Conservation (phyloP, 1,139 yeast species). For the Taphrina communis region DNA sequence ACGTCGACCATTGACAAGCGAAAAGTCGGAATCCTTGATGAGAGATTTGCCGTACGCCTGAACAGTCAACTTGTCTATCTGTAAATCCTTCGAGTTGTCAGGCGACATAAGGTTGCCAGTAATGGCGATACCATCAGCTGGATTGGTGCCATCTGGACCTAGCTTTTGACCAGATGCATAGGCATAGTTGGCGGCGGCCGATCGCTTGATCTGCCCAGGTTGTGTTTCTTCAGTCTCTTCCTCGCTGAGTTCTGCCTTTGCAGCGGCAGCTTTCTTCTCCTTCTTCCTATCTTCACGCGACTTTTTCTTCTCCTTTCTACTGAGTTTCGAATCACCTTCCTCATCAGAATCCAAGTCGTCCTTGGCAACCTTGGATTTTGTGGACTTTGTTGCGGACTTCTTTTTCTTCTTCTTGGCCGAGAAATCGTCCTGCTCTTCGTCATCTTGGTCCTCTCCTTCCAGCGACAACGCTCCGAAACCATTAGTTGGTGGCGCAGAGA, state of each 20-base stretch:
- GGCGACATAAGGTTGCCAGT: slow-evolving; percentile 44
- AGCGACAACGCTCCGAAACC: slow-evolving; percentile 19
- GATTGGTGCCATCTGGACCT: slow-evolving; percentile 41
- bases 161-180: slow-evolving; percentile 43
- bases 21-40: slow-evolving; percentile 86
- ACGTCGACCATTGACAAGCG: slow-evolving; percentile 95
- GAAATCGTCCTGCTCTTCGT: slow-evolving; percentile 24
- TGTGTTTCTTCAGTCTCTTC: slow-evolving; percentile 28
- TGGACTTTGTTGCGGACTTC: slow-evolving; percentile 1
- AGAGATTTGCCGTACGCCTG: slow-evolving; percentile 75
- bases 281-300: slow-evolving; percentile 31
- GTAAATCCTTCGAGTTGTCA: slow-evolving; percentile 43
- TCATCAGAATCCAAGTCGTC: slow-evolving; percentile 31
- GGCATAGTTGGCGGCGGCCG: slow-evolving; percentile 38
- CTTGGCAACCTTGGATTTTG: slow-evolving; percentile 9
- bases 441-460: slow-evolving; percentile 9
- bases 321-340: slow-evolving; percentile 18
- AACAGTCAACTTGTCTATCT: slow-evolving; percentile 44
- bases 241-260: slow-evolving; percentile 19
- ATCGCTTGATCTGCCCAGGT: slow-evolving; percentile 20
- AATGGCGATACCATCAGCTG: slow-evolving; percentile 44
- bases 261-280: slow-evolving; percentile 25
- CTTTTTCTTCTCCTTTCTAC: slow-evolving; percentile 33
- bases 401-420: slow-evolving; percentile 24
- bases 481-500: slow-evolving; percentile 6